Base-by-base conservation (phyloP, 2,329 filamentous ascomycete species). In the Cercospora sp. region DNA sequence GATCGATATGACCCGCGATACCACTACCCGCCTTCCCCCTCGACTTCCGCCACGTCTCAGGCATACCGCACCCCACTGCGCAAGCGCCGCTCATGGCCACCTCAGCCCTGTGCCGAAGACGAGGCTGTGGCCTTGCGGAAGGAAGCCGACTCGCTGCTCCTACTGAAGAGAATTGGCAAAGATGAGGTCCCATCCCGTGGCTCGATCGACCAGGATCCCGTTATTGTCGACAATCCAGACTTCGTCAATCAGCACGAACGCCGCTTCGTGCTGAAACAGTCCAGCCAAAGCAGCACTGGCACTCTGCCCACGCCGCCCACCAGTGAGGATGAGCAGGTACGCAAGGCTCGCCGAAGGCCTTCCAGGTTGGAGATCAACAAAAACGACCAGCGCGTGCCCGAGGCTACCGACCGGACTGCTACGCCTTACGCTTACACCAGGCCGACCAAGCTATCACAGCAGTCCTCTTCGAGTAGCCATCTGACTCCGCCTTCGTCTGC, bases 21-120 rank as follows among this genome's bases (percentile, higher is more conserved):
- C 59, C 66, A 72, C 42, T 71, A 74, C 42, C 73, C 77, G 69
- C 74, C 72, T 20, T 73, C 70, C 33, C 72, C 69, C n/a, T 70
- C 75, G n/a, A 70, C 70, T 58, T 63, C 59, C 26, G 48, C 39
- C 18, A 48, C 51, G 18, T 45, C 31, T 53, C 48, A 59, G 13
- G 64, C 66, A 66, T 73, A 65, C 26, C 73, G 69, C 23, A 75
- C 70, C 48, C 72, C 70, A 7, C 53, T 64, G 58, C 60, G 65
- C 65, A 72, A 67, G 63, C 71, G 70, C 61, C 71, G 75, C 53
- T 74, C 77, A 68, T 84, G 82, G 75, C 88, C 90, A 5, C 90
- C 90, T 1, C 82, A 83, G 18, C 89, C 90, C 3, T 88, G 79
- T 39, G 89, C 90, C 59, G 91, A 94, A 77, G 90, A 93, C 75